Base-by-base conservation (phyloP, 2,329 filamentous ascomycete genomes). In the Botrytis fabae region DNA sequence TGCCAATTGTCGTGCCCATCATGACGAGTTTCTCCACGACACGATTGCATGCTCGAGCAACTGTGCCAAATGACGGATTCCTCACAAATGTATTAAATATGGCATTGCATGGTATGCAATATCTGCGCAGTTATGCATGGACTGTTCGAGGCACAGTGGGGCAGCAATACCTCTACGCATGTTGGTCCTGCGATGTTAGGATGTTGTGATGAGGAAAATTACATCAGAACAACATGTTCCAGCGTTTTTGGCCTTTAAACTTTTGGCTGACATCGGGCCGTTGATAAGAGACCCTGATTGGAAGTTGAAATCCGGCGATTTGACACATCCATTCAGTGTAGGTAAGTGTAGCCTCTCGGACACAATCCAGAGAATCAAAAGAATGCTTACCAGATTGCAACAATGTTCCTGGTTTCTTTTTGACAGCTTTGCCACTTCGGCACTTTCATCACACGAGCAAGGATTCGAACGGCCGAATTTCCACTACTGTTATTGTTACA, bases 391-490 rank as follows among this genome's bases (percentile, higher is more conserved):
- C 48, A 44, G 35, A 22, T 28, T 42, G 48, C n/a, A 6, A 57
- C 18, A 22, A 18, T 28, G 18, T 68, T 40, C 65, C 65, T 68
- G 18, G 38, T 14, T 20, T 28, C 7, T 16, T 42, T 28, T 57
- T 57, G 48, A 42, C 65, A 57, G 65, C 35, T 57, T 57, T 38
- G 48, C 48, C 18, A 32, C 22, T 57, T 68, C 65, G 65, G 48
- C 65, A 57, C 35, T 57, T 57, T 57, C 42, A 57, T 57, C 5
- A 32, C 6, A 32, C 10, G 38, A 22, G 16, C 48, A 42, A 18
- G 48, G n/a, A 57, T 40, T 42, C 16, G 48, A 68, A 57, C 28
- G 35, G 6, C 35, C 48, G 65, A 57, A 42, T 57, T 42, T 6
- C 18, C 48, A 32, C n/a, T 20, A 57, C 10, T 16, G 20, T 44